Evolutionary conservation across 1,284 basidiomycete genomes (phyloP), one percentile per base, ranked within the genome.

Genomic region (Irpex sp.): DNA sequence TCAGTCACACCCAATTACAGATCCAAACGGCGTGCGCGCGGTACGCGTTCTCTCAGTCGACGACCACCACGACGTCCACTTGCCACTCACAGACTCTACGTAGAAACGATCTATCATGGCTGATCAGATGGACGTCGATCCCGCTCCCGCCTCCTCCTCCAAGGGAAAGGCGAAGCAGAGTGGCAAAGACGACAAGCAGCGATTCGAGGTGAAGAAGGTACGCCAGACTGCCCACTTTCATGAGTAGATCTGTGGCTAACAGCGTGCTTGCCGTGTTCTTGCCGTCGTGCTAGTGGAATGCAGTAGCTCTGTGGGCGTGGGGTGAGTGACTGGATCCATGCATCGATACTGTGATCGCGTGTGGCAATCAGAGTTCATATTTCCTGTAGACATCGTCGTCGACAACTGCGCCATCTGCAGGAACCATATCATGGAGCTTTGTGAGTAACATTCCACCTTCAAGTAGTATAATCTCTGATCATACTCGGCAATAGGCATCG

Each of bases 381-480:
- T 15, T 62, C 37, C 65, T 67, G 49, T 69, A 95, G 94, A 96
- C 75, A 96, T 97, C 72, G 94, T 96, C 65, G 94, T 97, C 61
- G 95, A 97, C 77, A 97, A 96, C 78, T 97, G 94, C 71, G 94
- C 95, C 57, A 97, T 97, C 77, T 96, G 94, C 82, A 87, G 93
- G 74, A 97, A 96, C 77, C 96, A 98, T 75, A 98, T 98, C 81
- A 98, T 98, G 96, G 96, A 98, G 77, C 89, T 97, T 58, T 98
- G 96, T 97, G 73, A 72, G 92, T 21, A 34, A 26, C 4, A 9
- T 64, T 31, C 48, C 54, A 21, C 58, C 49, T 61, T 51, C 57
- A 26, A 26, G 2, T 26, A 26, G 26, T 26, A 26, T 26, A 3
- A 26, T 3, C 3, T 26, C 51, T 52, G 15, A 52, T 52, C 15